These are phyloP conservation scores for Rutidosis leptorrhynchoides DNA, from an alignment of 129 eudicot species.

Conservation along the genomic window DNA sequence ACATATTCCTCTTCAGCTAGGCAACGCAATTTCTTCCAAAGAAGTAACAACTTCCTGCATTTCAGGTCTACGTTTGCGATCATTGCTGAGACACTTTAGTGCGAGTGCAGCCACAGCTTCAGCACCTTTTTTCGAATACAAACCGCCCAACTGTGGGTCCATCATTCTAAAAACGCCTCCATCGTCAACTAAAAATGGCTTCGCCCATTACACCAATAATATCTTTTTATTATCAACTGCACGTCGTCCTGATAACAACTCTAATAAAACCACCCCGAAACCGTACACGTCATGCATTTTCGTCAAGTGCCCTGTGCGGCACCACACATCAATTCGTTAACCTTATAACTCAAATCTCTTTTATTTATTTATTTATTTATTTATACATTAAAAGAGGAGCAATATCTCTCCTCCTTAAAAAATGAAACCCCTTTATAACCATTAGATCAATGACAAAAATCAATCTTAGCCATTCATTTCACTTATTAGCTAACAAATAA, in stretches of 20 bases:
- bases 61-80: conserved; percentile 54
- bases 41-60: conserved; percentile 52
- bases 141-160: conserved; percentile 72
- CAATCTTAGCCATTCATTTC: too few species aligned
- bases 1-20: too few species aligned
- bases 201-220: conserved; percentile 75
- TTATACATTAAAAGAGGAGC: too few species aligned
- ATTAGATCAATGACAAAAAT: too few species aligned
- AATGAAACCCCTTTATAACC: too few species aligned
- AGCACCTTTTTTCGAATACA: conserved; percentile 63
- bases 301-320: conserved; percentile 53
- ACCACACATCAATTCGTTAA: background rate
- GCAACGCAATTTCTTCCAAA: conserved; percentile 57
- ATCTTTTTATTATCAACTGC: conserved; percentile 53
- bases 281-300: conserved; percentile 67
- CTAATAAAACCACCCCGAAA: conserved; percentile 71
- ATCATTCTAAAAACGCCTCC: conserved; percentile 66
- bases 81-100: conserved; percentile 44
- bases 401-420: too few species aligned
- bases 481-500: too few species aligned
- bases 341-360: background rate
- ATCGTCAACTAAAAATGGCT: conserved; percentile 50
- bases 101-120: conserved; percentile 53
- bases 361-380: too few species aligned
- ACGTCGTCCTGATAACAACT: conserved; percentile 65